Conservation (phyloP, 1,284 basidiomycete species). For the Pseudozyma thailandica region DNA sequence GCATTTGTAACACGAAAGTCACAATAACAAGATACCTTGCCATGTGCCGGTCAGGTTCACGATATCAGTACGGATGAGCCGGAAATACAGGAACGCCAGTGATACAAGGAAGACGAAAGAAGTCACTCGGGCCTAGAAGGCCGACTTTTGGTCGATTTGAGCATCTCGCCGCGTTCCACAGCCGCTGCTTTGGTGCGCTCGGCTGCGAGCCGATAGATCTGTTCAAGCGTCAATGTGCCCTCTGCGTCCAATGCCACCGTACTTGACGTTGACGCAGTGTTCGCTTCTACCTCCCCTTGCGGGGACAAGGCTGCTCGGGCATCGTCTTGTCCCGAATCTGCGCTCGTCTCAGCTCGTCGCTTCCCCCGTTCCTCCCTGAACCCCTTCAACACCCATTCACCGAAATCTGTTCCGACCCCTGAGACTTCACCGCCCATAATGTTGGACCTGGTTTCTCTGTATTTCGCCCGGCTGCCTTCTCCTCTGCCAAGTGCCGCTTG, state of each 20-base stretch:
- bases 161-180: slow-evolving; percentile 22
- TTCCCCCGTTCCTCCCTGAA: slow-evolving; percentile 17
- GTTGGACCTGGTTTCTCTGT: slow-evolving; percentile 12
- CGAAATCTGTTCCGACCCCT: slow-evolving; percentile 12
- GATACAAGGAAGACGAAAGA: too few species aligned
- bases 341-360: not conserved
- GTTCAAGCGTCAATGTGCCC: slow-evolving; percentile 7
- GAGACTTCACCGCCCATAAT: slow-evolving; percentile 13
- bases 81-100: too few species aligned
- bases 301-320: too few species aligned
- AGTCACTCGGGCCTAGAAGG: too few species aligned
- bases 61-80: too few species aligned
- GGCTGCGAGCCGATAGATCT: slow-evolving; percentile 25
- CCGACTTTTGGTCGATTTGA: too few species aligned
- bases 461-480: slow-evolving; percentile 9
- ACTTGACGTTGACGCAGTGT: not conserved
- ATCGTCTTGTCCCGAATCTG: not conserved
- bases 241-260: not conserved
- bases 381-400: slow-evolving; percentile 22
- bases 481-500: slow-evolving; percentile 19
- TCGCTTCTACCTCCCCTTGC: slow-evolving; percentile 1
- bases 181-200: slow-evolving; percentile 33
- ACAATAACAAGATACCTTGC: too few species aligned
- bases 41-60: too few species aligned
- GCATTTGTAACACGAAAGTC: not conserved